Conservation (phyloP, 2,329 filamentous ascomycete genomes). For the Aspergillus tubingensis region DNA sequence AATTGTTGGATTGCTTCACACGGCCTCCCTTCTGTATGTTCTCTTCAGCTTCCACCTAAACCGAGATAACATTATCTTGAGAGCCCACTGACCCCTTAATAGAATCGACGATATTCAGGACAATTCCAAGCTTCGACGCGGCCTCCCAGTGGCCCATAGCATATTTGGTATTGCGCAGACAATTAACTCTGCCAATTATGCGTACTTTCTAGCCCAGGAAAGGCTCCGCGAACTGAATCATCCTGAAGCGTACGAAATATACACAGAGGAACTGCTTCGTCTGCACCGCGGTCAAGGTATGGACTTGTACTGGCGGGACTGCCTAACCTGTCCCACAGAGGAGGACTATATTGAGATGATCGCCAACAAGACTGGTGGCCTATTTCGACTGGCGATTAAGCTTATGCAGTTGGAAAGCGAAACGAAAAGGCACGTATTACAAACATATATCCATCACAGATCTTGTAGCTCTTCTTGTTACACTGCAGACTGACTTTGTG, state of each 20-base stretch:
- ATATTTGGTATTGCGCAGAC: conserved; percentile 53
- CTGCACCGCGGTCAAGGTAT: conserved; percentile 45
- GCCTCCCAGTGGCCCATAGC: conserved; percentile 49
- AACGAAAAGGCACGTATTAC: conserved; percentile 1
- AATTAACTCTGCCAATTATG: conserved; percentile 50
- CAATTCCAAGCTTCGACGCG: conserved; percentile 48
- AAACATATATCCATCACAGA: too few species aligned
- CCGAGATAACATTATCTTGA: neutral
- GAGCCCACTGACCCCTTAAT: neutral
- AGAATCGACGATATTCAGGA: conserved; percentile 55
- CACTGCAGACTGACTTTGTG: neutral
- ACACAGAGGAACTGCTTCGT: conserved; percentile 41
- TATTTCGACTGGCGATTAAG: conserved; percentile 42
- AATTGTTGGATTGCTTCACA: conserved; percentile 47
- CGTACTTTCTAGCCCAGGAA: conserved; percentile 42
- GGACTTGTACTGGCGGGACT: conserved; percentile 47
- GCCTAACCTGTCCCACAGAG: conserved; percentile 39
- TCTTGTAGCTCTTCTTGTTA: too few species aligned
- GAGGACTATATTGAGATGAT: conserved; percentile 48
- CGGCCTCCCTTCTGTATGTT: conserved; percentile 44
- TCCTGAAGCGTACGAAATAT: conserved; percentile 35
- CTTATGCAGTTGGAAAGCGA: conserved; percentile 40
- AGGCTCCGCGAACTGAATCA: conserved; percentile 33
- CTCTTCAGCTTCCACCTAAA: too few species aligned
- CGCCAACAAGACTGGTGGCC: conserved; percentile 44